Evolutionary conservation across 2,329 filamentous ascomycete genomes (phyloP), one percentile per base, ranked within the genome.

Genomic region (Dactylellina cionopaga): DNA sequence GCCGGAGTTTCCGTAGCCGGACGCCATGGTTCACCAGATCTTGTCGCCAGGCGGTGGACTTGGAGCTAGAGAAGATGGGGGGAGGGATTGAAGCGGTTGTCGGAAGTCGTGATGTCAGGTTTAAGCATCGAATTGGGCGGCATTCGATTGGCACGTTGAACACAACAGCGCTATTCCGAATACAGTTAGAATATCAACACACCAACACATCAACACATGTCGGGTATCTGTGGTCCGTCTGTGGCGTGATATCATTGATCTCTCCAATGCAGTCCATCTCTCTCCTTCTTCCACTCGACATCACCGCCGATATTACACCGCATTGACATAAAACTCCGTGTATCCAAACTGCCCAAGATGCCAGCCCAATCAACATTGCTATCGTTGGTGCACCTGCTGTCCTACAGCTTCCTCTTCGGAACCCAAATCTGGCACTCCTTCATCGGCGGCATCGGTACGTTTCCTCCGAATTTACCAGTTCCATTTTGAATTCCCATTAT

Each of bases 401-500:
- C 76, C 79, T 96, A 96, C 82, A 92, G 92, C 75, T 92, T 92
- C 17, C 86, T 98, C 52, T 84, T 98, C 11, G 95, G 95, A 75
- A 89, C 90, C 25, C 90, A 92, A 37, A 85, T 96, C 80, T 98
- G 92, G 81, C 92, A 98, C 80, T 89, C 90, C 62, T 97, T 96
- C 81, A 83, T 89, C 70, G 83, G 83, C 54, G 88, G 76, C 15
- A 66, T 76, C n/a, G 51, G 69, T 73, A 37, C 15, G 68, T 54
- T n/a, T 39, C 31, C 35, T 13, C 19, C 25, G n/a, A 33, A 54
- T 39, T 37, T 35, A 5, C 9, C 24, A 25, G 24, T 13, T 37
- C n/a, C 15, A 10, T 4, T 29, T 24, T 39, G 15, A 3, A 13
- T 31, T 19, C 19, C 31, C 15, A 25, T 19, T 11, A 54, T 22